Conservation (phyloP, 805 yeast genomes). For the Kluyveromyces siamensis region DNA sequence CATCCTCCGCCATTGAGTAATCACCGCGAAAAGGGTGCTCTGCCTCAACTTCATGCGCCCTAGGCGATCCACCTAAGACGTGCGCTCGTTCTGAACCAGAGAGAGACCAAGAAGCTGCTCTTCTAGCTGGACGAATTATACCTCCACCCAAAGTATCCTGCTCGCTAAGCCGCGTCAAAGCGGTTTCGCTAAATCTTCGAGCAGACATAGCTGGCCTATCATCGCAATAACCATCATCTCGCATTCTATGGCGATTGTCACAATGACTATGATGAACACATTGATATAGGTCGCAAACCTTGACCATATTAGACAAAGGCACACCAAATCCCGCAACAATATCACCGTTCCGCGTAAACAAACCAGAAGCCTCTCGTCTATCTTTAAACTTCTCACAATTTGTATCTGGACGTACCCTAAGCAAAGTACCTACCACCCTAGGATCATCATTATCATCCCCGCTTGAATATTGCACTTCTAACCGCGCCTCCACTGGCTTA, state of each 20-base stretch:
- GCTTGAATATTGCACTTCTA: constrained; percentile 2
- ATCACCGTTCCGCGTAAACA: neutral
- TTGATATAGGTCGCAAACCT: constrained; percentile 12
- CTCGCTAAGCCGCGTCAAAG: neutral
- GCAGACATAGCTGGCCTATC: neutral
- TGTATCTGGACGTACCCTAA: neutral
- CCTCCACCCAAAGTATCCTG: neutral
- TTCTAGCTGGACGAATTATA: neutral
- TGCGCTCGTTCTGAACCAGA: neutral
- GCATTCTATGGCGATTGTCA: neutral
- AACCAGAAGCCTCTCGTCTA: neutral
- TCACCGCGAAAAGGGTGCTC: no score
- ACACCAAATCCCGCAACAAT: neutral
- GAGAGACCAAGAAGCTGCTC: neutral
- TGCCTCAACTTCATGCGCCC: no score
- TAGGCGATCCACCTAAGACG: neutral
- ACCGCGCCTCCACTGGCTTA: constrained; percentile 1
- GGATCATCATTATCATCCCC: neutral
- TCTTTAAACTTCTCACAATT: neutral
- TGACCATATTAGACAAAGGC: constrained; percentile 8
- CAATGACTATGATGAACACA: constrained; percentile 8
- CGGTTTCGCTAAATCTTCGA: constrained; percentile 1
- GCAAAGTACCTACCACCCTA: constrained; percentile 1
- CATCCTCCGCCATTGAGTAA: neutral
- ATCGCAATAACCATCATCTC: neutral